Base-by-base conservation (phyloP, 805 yeast species). In the Metschnikowia orientalis region DNA sequence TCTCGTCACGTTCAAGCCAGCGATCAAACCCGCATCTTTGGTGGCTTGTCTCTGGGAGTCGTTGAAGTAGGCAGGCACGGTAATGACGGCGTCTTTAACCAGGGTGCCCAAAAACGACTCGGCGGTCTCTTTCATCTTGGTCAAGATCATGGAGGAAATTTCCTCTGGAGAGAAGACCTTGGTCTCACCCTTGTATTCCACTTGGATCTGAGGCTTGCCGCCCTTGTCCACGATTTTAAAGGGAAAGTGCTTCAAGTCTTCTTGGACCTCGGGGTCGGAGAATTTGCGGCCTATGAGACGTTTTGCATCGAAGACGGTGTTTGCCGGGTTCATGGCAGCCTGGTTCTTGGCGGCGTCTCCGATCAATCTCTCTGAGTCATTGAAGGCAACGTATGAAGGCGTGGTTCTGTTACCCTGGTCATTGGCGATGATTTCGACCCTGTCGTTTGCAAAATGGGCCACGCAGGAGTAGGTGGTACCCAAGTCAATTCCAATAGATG, bases 341-440 rank as follows among this genome's bases (percentile, higher is more conserved):
- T 90, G 97, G 68, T 90, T 89, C 79, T 90, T 90, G 41, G 97
- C 97, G 50, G 97, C 95, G 68, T 88, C 96, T 65, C 96, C 96
- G 52, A 88, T 88, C 54, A 88, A 74, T 70, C 96, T 82, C 71
- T 90, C 97, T 24, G 89, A 75, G 58, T 87, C 96, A 18, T 95
- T 87, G 77, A 89, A 89, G 32, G 95, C 96, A 43, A 90, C 97
- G 61, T 84, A 89, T 21, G 97, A 88, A 22, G 97, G 97, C 12
- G 97, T 89, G 43, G 95, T 90, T 74, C 97, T 84, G 76, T 90
- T 89, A 73, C 97, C 97, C 71, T 90, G 97, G 64, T 89, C 96
- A 59, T 89, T 89, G 53, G 97, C 96, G 55, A 89, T 79, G 57
- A 89, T 89, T 58, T 90, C 97, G 40, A 89, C 97, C 53, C 95